Percentiles rank a stretch among this genome's conserved stretches.
Evolutionary conservation across 2,329 filamentous ascomycete genomes (phyloP).

Genomic region (Ilyonectria mors-panacis): DNA sequence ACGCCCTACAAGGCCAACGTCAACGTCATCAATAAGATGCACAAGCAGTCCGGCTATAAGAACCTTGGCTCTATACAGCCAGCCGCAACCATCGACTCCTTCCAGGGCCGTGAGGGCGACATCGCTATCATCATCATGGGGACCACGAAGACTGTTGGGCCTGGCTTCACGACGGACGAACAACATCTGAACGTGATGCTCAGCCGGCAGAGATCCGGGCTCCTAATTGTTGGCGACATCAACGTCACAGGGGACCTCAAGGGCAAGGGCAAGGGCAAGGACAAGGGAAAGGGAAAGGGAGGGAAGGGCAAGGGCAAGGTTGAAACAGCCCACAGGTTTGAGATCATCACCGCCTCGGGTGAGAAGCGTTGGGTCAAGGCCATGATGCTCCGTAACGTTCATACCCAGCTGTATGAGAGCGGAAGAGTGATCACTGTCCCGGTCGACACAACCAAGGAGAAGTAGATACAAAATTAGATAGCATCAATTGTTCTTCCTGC

Average conservation of each 20-base stretch:
- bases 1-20: conserved; percentile 38
- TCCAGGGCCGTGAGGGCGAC: conserved; percentile 43
- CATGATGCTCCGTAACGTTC: background rate
- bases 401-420: too few species aligned
- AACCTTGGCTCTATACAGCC: conserved; percentile 26
- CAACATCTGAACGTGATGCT: conserved; percentile 38
- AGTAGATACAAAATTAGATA: too few species aligned
- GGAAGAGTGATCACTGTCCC: too few species aligned
- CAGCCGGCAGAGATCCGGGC: conserved; percentile 35
- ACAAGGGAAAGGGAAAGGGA: too few species aligned
- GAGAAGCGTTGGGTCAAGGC: background rate
- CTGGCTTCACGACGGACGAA: conserved; percentile 32
- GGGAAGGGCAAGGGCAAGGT: too few species aligned
- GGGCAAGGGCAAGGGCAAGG: background rate
- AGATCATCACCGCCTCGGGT: background rate
- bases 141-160: conserved; percentile 10
- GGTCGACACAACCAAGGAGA: too few species aligned
- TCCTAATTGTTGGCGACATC: conserved; percentile 40
- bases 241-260: background rate
- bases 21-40: conserved; percentile 15
- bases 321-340: too few species aligned
- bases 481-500: too few species aligned
- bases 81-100: conserved; percentile 36
- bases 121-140: conserved; percentile 38
- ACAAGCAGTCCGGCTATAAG: conserved; percentile 24